These are phyloP conservation scores for Chaetomiaceae sp. DNA, from an alignment of 2,329 filamentous ascomycete species.

Conservation along the genomic window DNA sequence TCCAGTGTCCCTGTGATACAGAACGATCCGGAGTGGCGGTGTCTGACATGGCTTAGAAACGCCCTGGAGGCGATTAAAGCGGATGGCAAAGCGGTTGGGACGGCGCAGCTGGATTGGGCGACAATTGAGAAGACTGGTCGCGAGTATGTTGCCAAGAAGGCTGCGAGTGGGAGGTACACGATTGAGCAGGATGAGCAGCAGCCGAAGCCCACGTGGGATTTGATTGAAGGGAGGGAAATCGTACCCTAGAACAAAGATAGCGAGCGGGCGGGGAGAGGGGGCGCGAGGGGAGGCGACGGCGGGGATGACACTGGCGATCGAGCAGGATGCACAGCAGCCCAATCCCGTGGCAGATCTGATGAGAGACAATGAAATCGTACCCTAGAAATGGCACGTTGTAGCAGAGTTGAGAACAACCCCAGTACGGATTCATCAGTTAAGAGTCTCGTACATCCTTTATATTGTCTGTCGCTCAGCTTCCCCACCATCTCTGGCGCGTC, in stretches of 20 bases:
- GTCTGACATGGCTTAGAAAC: background rate
- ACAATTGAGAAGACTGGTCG: background rate
- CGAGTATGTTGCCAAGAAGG: background rate
- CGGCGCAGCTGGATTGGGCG: background rate
- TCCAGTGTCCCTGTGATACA: background rate
- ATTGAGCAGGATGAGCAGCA: background rate
- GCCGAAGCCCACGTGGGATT: conserved; percentile 8
- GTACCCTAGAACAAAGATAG: background rate
- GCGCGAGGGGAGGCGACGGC: no score
- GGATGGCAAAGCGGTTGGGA: background rate
- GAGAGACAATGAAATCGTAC: no score
- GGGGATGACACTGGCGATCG: no score
- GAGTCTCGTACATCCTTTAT: no score
- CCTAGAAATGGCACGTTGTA: no score
- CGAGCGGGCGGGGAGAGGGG: no score
- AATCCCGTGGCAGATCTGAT: no score
- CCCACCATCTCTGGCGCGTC: conserved; percentile 3
- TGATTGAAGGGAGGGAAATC: background rate
- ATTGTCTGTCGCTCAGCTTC: background rate
- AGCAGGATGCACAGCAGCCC: no score
- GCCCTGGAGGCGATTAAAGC: background rate
- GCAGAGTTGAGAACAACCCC: no score
- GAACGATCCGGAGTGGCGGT: background rate
- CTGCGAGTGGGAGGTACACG: background rate
- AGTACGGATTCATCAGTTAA: no score